Conservation (phyloP, 148 eudicot genomes). For the Drosera capensis region DNA sequence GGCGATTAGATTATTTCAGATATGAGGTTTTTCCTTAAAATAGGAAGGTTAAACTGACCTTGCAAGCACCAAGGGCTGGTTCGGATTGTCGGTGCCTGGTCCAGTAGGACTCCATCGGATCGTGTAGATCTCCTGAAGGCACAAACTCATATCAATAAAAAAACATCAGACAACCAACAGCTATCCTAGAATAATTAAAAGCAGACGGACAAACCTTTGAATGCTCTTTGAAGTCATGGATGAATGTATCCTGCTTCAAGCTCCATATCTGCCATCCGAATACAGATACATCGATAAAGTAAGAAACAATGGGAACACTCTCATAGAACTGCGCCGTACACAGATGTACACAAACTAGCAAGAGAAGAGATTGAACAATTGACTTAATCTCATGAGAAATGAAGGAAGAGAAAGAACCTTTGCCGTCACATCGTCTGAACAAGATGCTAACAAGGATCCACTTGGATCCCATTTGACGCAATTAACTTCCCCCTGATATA, state of each 20-base stretch:
- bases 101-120: conserved; percentile 71
- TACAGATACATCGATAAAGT: neutral
- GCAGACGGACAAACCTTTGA: neutral
- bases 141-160: neutral
- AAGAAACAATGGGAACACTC: too few species aligned
- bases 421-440: conserved; percentile 64
- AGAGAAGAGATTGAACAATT: neutral
- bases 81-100: conserved; percentile 48
- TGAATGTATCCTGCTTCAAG: neutral
- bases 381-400: neutral
- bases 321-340: too few species aligned
- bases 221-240: neutral
- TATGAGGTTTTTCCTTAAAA: neutral
- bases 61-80: conserved; percentile 49
- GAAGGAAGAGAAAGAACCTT: conserved; percentile 25
- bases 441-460: conserved; percentile 61
- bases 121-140: conserved; percentile 43
- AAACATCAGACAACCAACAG: neutral
- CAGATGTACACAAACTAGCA: too few species aligned
- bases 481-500: conserved; percentile 58
- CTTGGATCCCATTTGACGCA: conserved; percentile 76
- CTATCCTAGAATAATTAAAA: neutral
- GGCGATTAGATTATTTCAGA: neutral
- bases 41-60: conserved; percentile 40
- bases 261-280: neutral